Evolutionary conservation across 208 protist genomes (phyloP).

Genomic region (Acanthamoeba sp.): DNA sequence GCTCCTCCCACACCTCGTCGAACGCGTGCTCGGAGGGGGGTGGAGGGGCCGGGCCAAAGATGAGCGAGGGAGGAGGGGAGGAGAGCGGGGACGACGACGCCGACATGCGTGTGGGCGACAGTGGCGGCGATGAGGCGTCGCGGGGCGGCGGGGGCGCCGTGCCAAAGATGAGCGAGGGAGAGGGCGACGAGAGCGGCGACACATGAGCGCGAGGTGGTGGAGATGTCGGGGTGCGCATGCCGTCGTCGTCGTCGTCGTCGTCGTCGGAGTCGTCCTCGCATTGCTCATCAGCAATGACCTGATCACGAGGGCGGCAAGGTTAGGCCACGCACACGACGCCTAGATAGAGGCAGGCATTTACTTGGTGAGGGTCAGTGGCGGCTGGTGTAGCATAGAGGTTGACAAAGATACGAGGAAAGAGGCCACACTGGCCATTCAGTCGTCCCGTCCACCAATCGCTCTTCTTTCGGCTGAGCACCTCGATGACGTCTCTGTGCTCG

Average conservation of each 20-base stretch:
- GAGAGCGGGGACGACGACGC: background rate
- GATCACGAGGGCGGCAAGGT: too few species aligned
- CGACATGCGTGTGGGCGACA: too few species aligned
- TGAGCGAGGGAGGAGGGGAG: background rate
- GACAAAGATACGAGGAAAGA: conserved; percentile 26
- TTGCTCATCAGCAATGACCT: too few species aligned
- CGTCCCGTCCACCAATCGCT: conserved; percentile 28
- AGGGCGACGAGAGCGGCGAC: background rate
- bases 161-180: background rate
- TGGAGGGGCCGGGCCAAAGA: background rate
- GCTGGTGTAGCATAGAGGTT: background rate
- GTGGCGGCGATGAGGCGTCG: too few species aligned
- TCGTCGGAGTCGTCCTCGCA: too few species aligned
- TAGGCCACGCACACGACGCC: too few species aligned
- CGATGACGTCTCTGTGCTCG: background rate
- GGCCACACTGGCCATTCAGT: conserved; percentile 18
- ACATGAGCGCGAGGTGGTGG: background rate
- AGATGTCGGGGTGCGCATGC: background rate
- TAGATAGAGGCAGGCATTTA: background rate
- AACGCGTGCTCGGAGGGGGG: background rate
- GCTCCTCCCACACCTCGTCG: background rate
- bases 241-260: background rate
- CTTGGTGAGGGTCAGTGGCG: background rate
- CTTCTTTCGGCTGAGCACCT: background rate
- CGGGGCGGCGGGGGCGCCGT: background rate